phyloP scores from a whole-genome alignment of 192 early-diverging fungal genomes.

The Coemansia sp. region DNA sequence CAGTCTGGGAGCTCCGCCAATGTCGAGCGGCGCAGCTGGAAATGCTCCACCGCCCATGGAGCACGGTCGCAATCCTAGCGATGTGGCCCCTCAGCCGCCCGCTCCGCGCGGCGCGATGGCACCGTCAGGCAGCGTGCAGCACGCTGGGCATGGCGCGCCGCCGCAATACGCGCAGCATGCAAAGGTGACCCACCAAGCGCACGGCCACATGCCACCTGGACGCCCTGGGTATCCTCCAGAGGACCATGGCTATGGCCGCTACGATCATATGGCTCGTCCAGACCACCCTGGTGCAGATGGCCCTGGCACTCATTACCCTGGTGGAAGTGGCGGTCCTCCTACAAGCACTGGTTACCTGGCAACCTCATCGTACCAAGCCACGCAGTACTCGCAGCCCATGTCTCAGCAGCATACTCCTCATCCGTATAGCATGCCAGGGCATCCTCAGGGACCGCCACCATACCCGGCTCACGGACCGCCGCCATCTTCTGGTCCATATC shows the following conservation, averaged over 20 bases:
- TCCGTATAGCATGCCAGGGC: constrained; percentile 22
- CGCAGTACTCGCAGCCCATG: constrained; percentile 30
- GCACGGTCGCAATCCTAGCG: constrained; percentile 18
- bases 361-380: constrained; percentile 11
- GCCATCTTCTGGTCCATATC: constrained; percentile 21
- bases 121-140: constrained; percentile 10
- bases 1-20: constrained; percentile 42
- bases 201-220: constrained; percentile 10
- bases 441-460: constrained; percentile 13
- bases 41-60: constrained; percentile 17
- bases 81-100: constrained; percentile 8
- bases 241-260: constrained; percentile 28
- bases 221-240: constrained; percentile 37
- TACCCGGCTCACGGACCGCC: constrained; percentile 21
- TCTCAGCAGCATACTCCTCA: constrained; percentile 25
- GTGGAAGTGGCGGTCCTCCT: constrained; percentile 14
- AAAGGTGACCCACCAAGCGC: constrained; percentile 9
- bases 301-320: constrained; percentile 19
- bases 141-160: background rate
- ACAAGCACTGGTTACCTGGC: constrained; percentile 8
- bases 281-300: constrained; percentile 20
- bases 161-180: constrained; percentile 19
- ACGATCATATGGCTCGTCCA: constrained; percentile 22
- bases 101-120: constrained; percentile 10
- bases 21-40: constrained; percentile 15